Evolutionary conservation across 2,329 filamentous ascomycete genomes (phyloP).

Genomic region (Ophiocordyceps camponoti-leonardi): DNA sequence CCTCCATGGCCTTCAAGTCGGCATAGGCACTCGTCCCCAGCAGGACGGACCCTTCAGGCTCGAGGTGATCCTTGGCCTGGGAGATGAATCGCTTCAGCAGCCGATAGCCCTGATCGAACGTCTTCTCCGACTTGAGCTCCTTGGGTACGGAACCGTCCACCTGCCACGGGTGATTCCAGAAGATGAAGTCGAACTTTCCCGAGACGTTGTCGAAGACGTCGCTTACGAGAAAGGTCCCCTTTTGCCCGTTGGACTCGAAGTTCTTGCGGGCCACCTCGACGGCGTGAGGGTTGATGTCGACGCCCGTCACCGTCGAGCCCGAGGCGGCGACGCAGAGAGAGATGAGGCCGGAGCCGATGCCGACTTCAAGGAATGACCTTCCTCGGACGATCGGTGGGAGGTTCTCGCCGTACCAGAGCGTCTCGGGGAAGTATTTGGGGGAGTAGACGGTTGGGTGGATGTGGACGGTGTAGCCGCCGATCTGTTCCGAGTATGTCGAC

Average conservation of each 20-base stretch:
- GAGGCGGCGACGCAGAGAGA: not conserved
- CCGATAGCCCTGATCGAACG: conserved; percentile 1
- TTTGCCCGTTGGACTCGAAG: not conserved
- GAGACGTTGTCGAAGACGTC: not conserved
- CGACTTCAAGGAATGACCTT: conserved; percentile 1
- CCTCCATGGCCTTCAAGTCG: not conserved
- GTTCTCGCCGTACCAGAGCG: not conserved
- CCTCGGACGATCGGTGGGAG: not conserved
- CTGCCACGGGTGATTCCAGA: conserved; percentile 3
- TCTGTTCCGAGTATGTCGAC: not conserved
- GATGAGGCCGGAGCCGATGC: conserved; percentile 1
- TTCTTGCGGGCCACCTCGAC: not conserved
- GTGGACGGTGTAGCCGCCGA: not conserved
- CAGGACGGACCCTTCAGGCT: not conserved
- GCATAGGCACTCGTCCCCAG: conserved; percentile 1
- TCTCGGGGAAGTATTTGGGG: conserved; percentile 1
- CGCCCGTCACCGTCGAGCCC: not conserved
- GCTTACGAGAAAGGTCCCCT: not conserved
- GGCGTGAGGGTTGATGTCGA: conserved; percentile 1
- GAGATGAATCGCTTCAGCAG: not conserved
- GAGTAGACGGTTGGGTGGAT: conserved; percentile 1
- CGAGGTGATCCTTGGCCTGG: not conserved
- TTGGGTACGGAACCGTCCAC: not conserved
- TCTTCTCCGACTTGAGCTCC: conserved; percentile 2
- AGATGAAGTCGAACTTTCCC: not conserved